Percentiles rank a stretch among this genome's conserved stretches.
phyloP scores from a whole-genome alignment of 495 filamentous ascomycete species.

The Aspergillus taichungensis region DNA sequence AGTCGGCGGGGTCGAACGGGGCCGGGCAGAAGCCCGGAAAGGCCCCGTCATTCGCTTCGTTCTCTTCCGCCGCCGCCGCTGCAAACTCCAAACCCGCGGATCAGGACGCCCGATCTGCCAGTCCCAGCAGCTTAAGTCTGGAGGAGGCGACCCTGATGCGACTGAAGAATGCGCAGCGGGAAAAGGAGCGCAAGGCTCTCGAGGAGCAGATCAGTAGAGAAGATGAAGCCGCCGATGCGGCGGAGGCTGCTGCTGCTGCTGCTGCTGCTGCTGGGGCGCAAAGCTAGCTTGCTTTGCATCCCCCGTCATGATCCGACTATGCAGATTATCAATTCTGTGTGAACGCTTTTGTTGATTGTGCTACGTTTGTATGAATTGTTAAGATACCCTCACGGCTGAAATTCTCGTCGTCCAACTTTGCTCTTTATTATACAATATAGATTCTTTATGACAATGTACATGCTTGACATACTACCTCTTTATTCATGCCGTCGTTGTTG shows the following conservation, averaged over 20 bases:
- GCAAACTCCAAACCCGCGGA: conserved; percentile 21
- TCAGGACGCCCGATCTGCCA: conserved; percentile 20
- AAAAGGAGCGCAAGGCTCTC: conserved; percentile 45
- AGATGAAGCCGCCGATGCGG: conserved; percentile 43
- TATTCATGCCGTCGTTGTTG: conserved; percentile 19
- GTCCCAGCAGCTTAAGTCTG: conserved; percentile 37
- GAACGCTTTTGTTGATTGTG: background rate
- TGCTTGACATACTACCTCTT: background rate
- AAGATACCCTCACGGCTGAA: background rate
- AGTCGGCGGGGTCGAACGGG: conserved; percentile 11
- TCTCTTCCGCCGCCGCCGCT: conserved; percentile 27
- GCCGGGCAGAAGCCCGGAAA: conserved; percentile 26
- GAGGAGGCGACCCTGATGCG: conserved; percentile 54
- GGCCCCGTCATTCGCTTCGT: conserved; percentile 43
- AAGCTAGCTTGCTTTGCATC: background rate
- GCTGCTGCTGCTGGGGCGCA: conserved; percentile 13
- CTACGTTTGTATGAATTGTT: conserved; percentile 1
- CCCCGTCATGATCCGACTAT: background rate
- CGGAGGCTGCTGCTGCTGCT: conserved; percentile 22
- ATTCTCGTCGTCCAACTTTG: background rate
- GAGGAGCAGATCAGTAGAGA: conserved; percentile 46
- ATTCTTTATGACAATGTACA: too few species aligned
- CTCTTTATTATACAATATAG: conserved; percentile 7
- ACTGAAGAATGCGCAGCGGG: conserved; percentile 48
- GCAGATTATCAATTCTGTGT: background rate